phyloP scores from a whole-genome alignment of 2,329 filamentous ascomycete species.

The Botryotinia globosa region DNA sequence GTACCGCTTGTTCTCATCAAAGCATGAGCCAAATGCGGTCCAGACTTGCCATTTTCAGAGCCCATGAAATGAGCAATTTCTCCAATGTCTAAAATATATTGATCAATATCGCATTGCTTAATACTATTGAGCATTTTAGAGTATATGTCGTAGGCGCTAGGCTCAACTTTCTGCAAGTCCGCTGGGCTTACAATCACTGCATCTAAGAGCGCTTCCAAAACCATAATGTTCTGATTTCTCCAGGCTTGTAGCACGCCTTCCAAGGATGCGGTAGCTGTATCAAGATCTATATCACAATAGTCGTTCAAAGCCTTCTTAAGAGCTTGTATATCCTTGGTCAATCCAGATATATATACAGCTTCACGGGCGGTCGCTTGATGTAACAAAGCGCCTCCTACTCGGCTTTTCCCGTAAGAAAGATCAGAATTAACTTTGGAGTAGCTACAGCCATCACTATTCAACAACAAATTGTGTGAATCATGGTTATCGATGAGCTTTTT shows the following conservation, averaged over 20 bases:
- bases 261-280: constrained; percentile 20
- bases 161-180: background rate
- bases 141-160: background rate
- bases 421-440: constrained; percentile 10
- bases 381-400: constrained; percentile 11
- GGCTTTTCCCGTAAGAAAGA: background rate
- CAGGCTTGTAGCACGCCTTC: constrained; percentile 24
- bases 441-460: background rate
- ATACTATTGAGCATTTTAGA: constrained; percentile 3
- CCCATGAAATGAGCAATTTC: constrained; percentile 5
- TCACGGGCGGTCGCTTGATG: constrained; percentile 20
- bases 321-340: constrained; percentile 14
- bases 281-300: constrained; percentile 12
- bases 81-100: constrained; percentile 11
- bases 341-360: constrained; percentile 22
- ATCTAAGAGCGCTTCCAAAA: constrained; percentile 4
- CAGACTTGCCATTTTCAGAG: constrained; percentile 9
- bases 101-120: constrained; percentile 15
- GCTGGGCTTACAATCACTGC: background rate
- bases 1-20: constrained; percentile 48
- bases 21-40: constrained; percentile 46
- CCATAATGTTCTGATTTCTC: background rate
- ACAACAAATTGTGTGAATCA: background rate
- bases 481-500: background rate
- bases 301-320: constrained; percentile 16